Conservation (phyloP, 306 rosid species). For the Fragaria ananassa region DNA sequence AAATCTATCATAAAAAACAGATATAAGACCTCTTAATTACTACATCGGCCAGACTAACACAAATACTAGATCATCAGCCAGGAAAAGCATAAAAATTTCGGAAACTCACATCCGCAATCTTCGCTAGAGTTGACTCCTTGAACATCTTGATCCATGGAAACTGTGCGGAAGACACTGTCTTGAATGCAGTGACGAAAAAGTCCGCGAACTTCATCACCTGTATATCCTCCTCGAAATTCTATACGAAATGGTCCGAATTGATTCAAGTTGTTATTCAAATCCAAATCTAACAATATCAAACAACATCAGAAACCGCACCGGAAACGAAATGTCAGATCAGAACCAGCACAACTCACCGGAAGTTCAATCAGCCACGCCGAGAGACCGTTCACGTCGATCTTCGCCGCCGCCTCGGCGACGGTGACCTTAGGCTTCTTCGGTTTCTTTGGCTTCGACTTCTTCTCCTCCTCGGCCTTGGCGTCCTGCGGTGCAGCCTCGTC, state of each 20-base stretch:
- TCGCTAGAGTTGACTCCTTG: conserved; percentile 71
- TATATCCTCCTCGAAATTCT: conserved; percentile 61
- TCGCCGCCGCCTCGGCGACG: conserved; percentile 76
- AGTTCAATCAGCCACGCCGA: conserved; percentile 55
- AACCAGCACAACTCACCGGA: conserved; percentile 46
- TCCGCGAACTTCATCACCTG: conserved; percentile 88
- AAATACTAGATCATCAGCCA: not conserved
- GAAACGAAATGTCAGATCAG: conserved; percentile 23
- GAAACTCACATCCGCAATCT: conserved; percentile 81
- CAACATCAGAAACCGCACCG: conserved; percentile 23
- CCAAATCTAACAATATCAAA: conserved; percentile 36
- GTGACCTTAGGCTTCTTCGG: conserved; percentile 88
- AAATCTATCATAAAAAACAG: not conserved
- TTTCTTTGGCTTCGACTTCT: conserved; percentile 84
- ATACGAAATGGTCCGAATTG: not conserved
- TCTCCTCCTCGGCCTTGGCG: conserved; percentile 56
- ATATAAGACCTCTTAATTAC: not conserved
- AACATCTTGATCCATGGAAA: conserved; percentile 92
- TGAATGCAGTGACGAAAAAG: conserved; percentile 78
- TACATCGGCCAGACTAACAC: not conserved
- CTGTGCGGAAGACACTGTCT: conserved; percentile 71
- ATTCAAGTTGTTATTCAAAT: not conserved
- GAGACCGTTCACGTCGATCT: conserved; percentile 68
- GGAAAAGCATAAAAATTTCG: not conserved
- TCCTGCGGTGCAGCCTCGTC: conserved; percentile 41